Evolutionary conservation across 352 stramenopile species (phyloP).

Genomic region (Globisporangium okanoganense): DNA sequence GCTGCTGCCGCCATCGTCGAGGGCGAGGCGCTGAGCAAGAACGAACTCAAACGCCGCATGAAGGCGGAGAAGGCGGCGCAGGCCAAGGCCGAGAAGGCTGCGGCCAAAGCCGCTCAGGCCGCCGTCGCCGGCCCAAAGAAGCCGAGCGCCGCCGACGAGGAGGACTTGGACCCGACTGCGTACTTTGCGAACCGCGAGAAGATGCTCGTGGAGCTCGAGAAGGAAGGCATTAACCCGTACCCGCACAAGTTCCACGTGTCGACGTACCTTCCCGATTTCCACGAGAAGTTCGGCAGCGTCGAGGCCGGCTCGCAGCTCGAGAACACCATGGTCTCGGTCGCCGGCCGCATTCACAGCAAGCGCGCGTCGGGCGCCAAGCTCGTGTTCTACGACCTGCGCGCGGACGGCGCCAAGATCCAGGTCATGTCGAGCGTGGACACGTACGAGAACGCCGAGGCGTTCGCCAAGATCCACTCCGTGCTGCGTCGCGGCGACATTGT

Average conservation of each 20-base stretch:
- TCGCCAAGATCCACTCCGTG: constrained; percentile 82
- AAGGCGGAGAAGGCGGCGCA: constrained; percentile 94
- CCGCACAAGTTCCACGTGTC: constrained; percentile 98
- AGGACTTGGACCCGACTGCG: constrained; percentile 96
- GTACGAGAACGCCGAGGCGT: constrained; percentile 57
- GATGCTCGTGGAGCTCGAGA: constrained; percentile 88
- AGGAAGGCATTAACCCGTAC: constrained; percentile 93
- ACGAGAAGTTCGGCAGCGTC: constrained; percentile 72
- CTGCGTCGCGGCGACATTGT: constrained; percentile 97
- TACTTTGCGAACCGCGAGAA: constrained; percentile 97
- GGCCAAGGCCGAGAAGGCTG: constrained; percentile 93
- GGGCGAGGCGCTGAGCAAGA: constrained; percentile 89
- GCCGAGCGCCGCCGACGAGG: constrained; percentile 71
- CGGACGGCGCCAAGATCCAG: constrained; percentile 94
- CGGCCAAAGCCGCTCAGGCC: constrained; percentile 63
- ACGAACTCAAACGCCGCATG: constrained; percentile 97
- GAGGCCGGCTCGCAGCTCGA: constrained; percentile 84
- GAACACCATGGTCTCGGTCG: constrained; percentile 87
- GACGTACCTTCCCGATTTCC: constrained; percentile 93
- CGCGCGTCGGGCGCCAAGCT: constrained; percentile 95
- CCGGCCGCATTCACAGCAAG: constrained; percentile 95
- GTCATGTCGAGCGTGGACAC: constrained; percentile 92
- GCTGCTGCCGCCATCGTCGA: constrained; percentile 18
- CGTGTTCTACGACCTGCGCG: constrained; percentile 97
- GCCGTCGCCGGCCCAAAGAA: constrained; percentile 67